Conservation (phyloP, 305 asterid genomes). For the Lippia alba region DNA sequence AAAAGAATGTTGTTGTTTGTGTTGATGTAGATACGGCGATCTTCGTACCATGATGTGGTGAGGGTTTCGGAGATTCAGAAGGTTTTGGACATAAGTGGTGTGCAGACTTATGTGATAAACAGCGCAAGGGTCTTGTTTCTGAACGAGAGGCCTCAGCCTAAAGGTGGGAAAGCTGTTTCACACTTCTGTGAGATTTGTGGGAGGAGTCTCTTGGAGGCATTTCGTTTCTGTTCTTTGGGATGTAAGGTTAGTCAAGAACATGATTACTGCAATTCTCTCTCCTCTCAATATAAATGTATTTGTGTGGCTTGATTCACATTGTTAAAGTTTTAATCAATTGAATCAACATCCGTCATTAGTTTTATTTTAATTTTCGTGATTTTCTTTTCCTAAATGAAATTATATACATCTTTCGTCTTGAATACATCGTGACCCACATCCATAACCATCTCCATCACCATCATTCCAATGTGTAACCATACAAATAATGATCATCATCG, state of each 20-base stretch:
- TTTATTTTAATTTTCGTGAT: not conserved
- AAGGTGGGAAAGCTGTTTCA: constrained; percentile 79
- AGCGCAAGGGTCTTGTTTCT: constrained; percentile 89
- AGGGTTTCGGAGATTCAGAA: constrained; percentile 87
- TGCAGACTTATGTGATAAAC: constrained; percentile 82
- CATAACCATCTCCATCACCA: constrained; percentile 38
- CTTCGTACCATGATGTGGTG: constrained; percentile 97
- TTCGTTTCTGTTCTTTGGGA: constrained; percentile 82
- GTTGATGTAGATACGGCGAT: constrained; percentile 76
- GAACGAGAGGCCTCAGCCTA: constrained; percentile 84
- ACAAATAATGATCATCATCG: constrained; percentile 31
- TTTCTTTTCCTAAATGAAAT: not conserved
- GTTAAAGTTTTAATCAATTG: not conserved
- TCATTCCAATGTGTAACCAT: constrained; percentile 42
- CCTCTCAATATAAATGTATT: not conserved
- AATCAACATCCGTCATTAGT: not conserved
- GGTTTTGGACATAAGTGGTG: constrained; percentile 74
- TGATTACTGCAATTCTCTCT: not conserved
- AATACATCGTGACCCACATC: constrained; percentile 38
- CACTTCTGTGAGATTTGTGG: constrained; percentile 79
- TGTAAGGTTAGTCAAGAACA: constrained; percentile 57
- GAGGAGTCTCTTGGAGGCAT: constrained; percentile 76
- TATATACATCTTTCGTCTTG: constrained; percentile 14
- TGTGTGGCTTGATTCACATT: constrained; percentile 13
- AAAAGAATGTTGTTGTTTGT: not conserved